Conservation (phyloP, 257 asterid genomes). For the Solanum rostratum region DNA sequence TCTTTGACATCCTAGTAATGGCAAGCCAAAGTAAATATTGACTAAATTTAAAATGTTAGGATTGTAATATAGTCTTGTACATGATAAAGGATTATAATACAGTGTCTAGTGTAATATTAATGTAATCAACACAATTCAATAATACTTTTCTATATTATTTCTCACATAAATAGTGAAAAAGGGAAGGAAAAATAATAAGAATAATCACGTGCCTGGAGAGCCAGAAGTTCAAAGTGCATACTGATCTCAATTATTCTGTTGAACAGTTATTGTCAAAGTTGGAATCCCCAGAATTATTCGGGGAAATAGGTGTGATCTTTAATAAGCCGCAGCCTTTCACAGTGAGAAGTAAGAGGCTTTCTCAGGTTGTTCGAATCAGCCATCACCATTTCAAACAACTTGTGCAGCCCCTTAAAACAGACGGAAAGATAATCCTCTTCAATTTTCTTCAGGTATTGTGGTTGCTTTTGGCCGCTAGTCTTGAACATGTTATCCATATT, state of each 20-base stretch:
- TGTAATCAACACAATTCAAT: no score
- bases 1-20: no score
- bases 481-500: not conserved
- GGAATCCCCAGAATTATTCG: conserved; percentile 60
- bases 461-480: not conserved
- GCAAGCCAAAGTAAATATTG: no score
- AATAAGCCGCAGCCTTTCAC: conserved; percentile 87
- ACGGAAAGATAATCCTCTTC: conserved; percentile 52
- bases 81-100: no score
- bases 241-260: not conserved
- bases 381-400: conserved; percentile 90
- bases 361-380: conserved; percentile 83
- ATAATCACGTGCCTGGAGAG: no score
- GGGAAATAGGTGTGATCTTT: conserved; percentile 84
- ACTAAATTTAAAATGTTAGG: no score
- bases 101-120: no score
- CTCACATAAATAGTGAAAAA: no score
- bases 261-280: conserved; percentile 51
- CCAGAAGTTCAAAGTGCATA: no score
- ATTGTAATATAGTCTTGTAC: no score
- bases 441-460: conserved; percentile 67
- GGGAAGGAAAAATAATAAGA: no score
- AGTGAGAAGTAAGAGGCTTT: conserved; percentile 80
- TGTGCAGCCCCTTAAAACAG: conserved; percentile 51
- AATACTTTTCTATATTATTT: no score